Conservation (phyloP, 2,329 filamentous ascomycete genomes). For the Amesomyces nigricolor region DNA sequence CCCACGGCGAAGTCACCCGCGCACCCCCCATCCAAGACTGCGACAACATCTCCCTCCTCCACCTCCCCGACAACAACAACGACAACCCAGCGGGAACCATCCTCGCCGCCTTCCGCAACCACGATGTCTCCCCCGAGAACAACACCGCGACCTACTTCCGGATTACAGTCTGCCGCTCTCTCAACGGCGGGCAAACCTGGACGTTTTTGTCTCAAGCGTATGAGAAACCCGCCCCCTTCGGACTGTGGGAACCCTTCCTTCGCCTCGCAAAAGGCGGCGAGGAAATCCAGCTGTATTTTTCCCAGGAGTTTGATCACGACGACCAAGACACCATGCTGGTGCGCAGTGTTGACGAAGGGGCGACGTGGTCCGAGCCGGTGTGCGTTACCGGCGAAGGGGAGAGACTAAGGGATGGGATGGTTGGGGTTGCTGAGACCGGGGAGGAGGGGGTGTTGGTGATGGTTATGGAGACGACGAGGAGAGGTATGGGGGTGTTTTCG, state of each 20-base stretch:
- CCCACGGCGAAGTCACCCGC: conserved; percentile 40
- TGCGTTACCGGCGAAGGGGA: conserved; percentile 34
- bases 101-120: conserved; percentile 45
- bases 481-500: conserved; percentile 35
- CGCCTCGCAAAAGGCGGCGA: conserved; percentile 19
- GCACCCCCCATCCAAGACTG: conserved; percentile 35
- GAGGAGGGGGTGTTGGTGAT: conserved; percentile 36
- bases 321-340: conserved; percentile 47
- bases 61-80: conserved; percentile 29
- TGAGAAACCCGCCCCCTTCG: conserved; percentile 32
- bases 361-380: conserved; percentile 38
- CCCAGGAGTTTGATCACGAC: conserved; percentile 40
- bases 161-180: conserved; percentile 45
- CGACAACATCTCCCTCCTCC: conserved; percentile 43
- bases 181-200: conserved; percentile 40
- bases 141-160: conserved; percentile 31
- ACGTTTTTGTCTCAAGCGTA: conserved; percentile 39
- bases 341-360: conserved; percentile 38
- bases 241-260: conserved; percentile 48
- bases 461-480: conserved; percentile 42
- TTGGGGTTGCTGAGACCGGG: conserved; percentile 35
- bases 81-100: conserved; percentile 24
- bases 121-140: conserved; percentile 5
- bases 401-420: conserved; percentile 40
- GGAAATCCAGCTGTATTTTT: conserved; percentile 42